Evolutionary conservation across 169 alveolate species (phyloP), one percentile per base, ranked within the genome.

Genomic region (Plasmodium coatneyi): DNA sequence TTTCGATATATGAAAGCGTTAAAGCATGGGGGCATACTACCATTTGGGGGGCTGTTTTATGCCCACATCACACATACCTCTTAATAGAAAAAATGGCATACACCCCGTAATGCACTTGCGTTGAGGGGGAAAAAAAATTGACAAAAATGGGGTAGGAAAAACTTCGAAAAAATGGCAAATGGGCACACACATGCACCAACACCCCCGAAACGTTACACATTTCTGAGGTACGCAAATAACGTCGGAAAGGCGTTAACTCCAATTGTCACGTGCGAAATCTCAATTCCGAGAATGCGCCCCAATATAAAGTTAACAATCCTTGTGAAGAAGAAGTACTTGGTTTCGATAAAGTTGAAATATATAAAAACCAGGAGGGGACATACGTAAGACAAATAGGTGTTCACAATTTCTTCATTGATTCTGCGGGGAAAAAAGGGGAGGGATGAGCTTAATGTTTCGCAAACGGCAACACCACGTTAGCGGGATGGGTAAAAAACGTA

Each of bases 361-460:
- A 87, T 87, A 46, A 87, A 87, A 60, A 87, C 89, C 32, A 76
- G 16, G 9, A 87, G 93, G 16, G 93, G 93, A 30, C 87, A 87
- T 36, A 87, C 43, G 49, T 87, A 87, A 14, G 93, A 87, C 83
- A 87, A 78, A 71, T 79, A 87, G 82, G 74, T 87, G 82, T 87
- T 79, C 32, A 87, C 93, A 79, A 87, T 87, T 66, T 87, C 93
- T 79, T 87, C 93, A 30, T 87, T 87, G 74, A 87, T 87, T 87
- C 93, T 87, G 70, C 46, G 36, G 71, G 54, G 46, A 72, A 60
- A 86, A 52, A 60, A 19, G 19, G 54, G 22, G 22, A 32, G 36
- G 34, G 54, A 74, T 72, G 1, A 34, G 28, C 54, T 43, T 43
- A 72, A 72, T 72, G 32, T 60, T 60, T 19, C 74, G 14, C 32